These are phyloP conservation scores for Citrullus amarus DNA, from an alignment of 306 rosid species.

Conservation along the genomic window DNA sequence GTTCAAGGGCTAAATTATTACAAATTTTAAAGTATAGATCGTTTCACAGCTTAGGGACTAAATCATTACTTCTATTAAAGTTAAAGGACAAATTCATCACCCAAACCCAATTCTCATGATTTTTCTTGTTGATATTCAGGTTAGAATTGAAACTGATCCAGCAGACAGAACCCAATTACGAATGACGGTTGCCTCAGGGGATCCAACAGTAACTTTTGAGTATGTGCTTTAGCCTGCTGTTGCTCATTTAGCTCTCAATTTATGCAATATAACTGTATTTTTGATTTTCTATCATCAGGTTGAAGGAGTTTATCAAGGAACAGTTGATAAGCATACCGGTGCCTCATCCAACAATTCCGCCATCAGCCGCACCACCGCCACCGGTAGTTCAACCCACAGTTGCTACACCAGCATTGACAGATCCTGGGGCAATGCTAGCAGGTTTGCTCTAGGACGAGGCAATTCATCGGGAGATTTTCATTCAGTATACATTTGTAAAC, in stretches of 20 bases:
- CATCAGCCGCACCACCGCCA: constrained; percentile 28
- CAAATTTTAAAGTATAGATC: no score
- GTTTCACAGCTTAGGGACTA: no score
- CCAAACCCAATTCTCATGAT: constrained; percentile 2
- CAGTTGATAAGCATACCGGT: constrained; percentile 57
- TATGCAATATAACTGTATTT: neutral
- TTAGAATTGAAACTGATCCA: constrained; percentile 92
- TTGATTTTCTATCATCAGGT: constrained; percentile 34
- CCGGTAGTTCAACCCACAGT: constrained; percentile 37
- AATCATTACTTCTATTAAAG: no score
- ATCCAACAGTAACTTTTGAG: constrained; percentile 78
- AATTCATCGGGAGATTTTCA: constrained; percentile 24
- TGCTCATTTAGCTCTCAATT: neutral
- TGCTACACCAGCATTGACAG: constrained; percentile 39
- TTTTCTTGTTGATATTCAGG: constrained; percentile 27
- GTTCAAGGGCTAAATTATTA: no score
- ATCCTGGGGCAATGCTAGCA: constrained; percentile 96
- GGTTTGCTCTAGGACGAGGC: constrained; percentile 55
- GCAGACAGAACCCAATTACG: constrained; percentile 98
- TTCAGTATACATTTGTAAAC: constrained; percentile 43
- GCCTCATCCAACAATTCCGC: constrained; percentile 26
- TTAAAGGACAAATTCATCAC: neutral
- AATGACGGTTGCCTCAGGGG: constrained; percentile 97
- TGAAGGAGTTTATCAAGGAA: constrained; percentile 94
- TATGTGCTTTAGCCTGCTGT: constrained; percentile 26